Evolutionary conservation across 352 stramenopile genomes (phyloP), one percentile per base, ranked within the genome.

Genomic region (Phytopythium montanum): DNA sequence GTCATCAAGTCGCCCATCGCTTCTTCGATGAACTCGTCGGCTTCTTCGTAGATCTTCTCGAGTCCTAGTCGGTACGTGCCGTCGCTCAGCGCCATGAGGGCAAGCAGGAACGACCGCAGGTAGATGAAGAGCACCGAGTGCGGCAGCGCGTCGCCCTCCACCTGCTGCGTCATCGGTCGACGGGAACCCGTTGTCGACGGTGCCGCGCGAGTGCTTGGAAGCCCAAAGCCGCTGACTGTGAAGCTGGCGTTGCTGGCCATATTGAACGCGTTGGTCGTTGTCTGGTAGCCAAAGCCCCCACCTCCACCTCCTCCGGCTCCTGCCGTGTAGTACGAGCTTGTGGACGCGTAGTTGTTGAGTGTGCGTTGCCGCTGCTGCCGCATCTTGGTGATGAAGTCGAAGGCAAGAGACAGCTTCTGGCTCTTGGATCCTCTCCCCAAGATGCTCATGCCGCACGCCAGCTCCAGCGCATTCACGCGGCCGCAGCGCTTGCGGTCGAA

Each of bases 381-480:
- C 79, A 96, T 87, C 60, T 90, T 91, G 12, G 81, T 87, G 64
- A 96, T 90, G 41, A 96, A 92, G 12, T 96, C 87, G 46, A 96
- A 96, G 6, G 85, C 85, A 45, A 90, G 74, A 10, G 82, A 85
- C 10, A 96, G 69, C 62, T 96, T 96, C 54, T 94, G 87, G 46
- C 81, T 92, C 56, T 96, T 96, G 2, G 83, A 90, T 8, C 87
- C 87, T 64, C 85, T 85, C 10, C 87, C 87, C 18, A 96, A 51
- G 51, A 96, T 94, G 56, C 82, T 94, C 58, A 96, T 66, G 3
- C 87, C 87, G 50, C 87, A 96, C 14, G 82, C 87, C n/a, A 96
- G 69, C 53, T 96, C 87, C 4, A 96, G 61, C 0, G 81, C 87
- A 55, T 94, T 93, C 36, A 94, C 87, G 39, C 84, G 83, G 33